These are phyloP conservation scores for Trichoderma erinaceum DNA, from an alignment of 495 filamentous ascomycete genomes.

Conservation along the genomic window DNA sequence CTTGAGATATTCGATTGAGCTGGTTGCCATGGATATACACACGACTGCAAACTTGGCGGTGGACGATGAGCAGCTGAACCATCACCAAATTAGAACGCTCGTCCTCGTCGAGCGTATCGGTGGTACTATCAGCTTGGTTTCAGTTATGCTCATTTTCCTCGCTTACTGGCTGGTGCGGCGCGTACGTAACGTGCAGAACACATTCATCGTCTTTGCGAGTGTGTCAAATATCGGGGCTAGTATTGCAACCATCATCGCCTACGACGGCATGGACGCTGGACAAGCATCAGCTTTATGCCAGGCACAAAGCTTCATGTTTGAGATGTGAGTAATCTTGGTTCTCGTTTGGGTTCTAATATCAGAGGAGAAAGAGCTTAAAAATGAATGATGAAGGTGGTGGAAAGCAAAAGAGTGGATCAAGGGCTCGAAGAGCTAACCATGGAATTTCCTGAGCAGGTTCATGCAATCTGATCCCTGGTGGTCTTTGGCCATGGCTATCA, in stretches of 20 bases:
- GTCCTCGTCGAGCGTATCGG: slow-evolving; percentile 35
- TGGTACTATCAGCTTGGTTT: slow-evolving; percentile 53
- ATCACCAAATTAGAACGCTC: slow-evolving; percentile 28
- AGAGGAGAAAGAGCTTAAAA: neutral
- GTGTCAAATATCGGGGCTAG: slow-evolving; percentile 68
- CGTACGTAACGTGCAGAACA: slow-evolving; percentile 68
- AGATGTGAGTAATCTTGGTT: slow-evolving; percentile 28
- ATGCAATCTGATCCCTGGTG: slow-evolving; percentile 43
- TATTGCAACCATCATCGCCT: slow-evolving; percentile 60
- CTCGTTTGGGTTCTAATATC: slow-evolving; percentile 22
- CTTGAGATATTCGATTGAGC: neutral
- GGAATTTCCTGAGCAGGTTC: slow-evolving; percentile 27
- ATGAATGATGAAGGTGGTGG: neutral
- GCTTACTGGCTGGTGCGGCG: slow-evolving; percentile 52
- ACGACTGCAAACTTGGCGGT: neutral
- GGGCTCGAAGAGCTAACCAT: neutral
- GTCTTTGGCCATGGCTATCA: slow-evolving; percentile 66
- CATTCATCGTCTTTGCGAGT: slow-evolving; percentile 69
- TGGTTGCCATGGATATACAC: neutral
- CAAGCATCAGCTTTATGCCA: slow-evolving; percentile 51
- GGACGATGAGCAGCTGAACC: slow-evolving; percentile 14
- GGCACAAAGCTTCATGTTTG: slow-evolving; percentile 64
- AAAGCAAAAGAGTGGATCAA: neutral
- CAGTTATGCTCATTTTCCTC: slow-evolving; percentile 58
- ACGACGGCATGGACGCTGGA: slow-evolving; percentile 42